A percentile compares a stretch with the other conserved stretches of the same genome.
Conservation (phyloP, 495 filamentous ascomycete genomes). For the Stereocaulon alpinum region DNA sequence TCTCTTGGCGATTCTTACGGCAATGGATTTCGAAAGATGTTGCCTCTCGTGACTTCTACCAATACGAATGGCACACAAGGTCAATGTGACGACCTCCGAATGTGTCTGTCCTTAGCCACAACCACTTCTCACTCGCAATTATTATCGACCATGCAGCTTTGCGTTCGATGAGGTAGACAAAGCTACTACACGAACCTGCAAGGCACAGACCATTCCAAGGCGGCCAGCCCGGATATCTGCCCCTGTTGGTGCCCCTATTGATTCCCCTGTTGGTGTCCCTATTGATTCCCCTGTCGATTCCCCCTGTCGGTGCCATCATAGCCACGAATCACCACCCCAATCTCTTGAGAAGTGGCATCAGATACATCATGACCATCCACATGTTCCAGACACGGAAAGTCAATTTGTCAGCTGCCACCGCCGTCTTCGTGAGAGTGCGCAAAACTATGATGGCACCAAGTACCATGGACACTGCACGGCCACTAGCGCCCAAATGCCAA, state of each 20-base stretch:
- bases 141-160: no score
- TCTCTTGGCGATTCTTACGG: no score
- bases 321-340: not conserved
- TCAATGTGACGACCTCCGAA: no score
- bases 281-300: no score
- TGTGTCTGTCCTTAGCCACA: no score
- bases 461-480: not conserved
- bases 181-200: not conserved
- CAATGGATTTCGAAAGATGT: no score
- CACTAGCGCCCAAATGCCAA: not conserved
- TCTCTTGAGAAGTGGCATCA: slow-evolving; percentile 12
- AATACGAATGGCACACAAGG: no score
- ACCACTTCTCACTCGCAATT: no score
- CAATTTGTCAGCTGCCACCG: slow-evolving; percentile 8
- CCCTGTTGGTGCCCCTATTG: no score
- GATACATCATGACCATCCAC: slow-evolving; percentile 13
- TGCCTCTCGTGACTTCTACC: no score
- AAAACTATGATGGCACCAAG: not conserved
- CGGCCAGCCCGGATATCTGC: not conserved
- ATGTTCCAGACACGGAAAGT: slow-evolving; percentile 16
- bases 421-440: not conserved
- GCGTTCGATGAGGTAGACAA: not conserved
- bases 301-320: not conserved
- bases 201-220: no score
- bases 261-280: no score